Evolutionary conservation across 2,329 filamentous ascomycete genomes (phyloP), one percentile per base, ranked within the genome.

Genomic region (Aureobasidium lini): DNA sequence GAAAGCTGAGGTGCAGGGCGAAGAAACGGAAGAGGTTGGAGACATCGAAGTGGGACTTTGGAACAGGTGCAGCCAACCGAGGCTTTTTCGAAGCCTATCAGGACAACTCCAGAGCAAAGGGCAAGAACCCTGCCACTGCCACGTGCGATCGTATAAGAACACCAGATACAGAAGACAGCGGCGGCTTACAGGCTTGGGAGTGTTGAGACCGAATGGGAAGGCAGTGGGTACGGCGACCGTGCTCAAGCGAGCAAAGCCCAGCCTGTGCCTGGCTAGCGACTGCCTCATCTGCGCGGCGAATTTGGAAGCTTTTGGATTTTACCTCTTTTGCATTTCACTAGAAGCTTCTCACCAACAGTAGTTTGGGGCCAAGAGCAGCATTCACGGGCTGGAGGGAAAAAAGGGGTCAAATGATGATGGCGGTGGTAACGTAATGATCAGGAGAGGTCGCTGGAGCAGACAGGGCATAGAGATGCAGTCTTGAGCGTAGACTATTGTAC

Each of bases 241-340:
- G 52, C 52, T 56, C 40, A 23, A 42, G 39, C 37, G 50, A 56
- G 32, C 15, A 46, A 44, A 56, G 40, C 40, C 32, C 52, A 56
- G 52, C 37, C 37, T 54, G 50, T 43, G 37, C 50, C 50, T 54
- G 50, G 50, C 50, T 43, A 54, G 37, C 50, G 43, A 54, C 39
- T 54, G 50, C 15, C 39, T 43, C 8, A 32, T 43, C 18, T 23
- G 50, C 39, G 29, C 37, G 15, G 37, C 15, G 50, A 54, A 56
- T 56, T 56, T 56, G 52, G 52, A 56, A 56, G 52, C 40, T 44
- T 56, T 56, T 56, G 29, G 50, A 42, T 54, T 54, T 43, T 43
- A 54, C 28, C 15, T 54, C 23, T 54, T 42, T 46, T 57, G 32
- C 39, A 32, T 36, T 34, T 28, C 36, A 37, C 40, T 57, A 57